A percentile compares a stretch with the other conserved stretches of the same genome.
phyloP scores from a whole-genome alignment of 1,139 yeast species.

The Geotrichum cucujoidarum region DNA sequence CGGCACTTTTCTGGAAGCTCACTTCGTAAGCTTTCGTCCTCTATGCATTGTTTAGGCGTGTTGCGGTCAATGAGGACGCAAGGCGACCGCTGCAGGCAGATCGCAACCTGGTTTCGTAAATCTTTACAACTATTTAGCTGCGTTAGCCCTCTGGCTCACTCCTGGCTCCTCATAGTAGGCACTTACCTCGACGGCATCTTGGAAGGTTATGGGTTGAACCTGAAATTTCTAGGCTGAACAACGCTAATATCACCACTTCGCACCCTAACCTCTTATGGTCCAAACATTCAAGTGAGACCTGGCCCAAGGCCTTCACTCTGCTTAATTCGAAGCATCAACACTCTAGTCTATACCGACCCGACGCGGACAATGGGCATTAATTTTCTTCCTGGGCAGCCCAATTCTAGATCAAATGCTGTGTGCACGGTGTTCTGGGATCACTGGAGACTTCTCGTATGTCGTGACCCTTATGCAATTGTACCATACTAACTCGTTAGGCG shows the following conservation, averaged over 20 bases:
- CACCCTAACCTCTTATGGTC: too few relatives aligned
- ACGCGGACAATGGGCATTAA: slow-evolving; percentile 37
- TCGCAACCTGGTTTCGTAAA: slow-evolving; percentile 86
- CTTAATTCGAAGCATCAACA: too few relatives aligned
- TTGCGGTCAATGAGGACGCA: slow-evolving; percentile 88
- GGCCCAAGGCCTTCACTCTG: too few relatives aligned
- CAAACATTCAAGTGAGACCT: too few relatives aligned
- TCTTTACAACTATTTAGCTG: slow-evolving; percentile 95
- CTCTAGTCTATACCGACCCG: too few relatives aligned
- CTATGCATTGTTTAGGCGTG: slow-evolving; percentile 83
- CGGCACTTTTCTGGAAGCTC: slow-evolving; percentile 85
- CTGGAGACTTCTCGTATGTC: slow-evolving; percentile 49
- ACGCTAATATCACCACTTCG: too few relatives aligned
- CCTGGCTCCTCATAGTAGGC: too few relatives aligned
- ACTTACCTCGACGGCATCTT: slow-evolving; percentile 20
- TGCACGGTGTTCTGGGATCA: slow-evolving; percentile 65
- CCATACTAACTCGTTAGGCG: slow-evolving; percentile 35
- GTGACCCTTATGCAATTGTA: background rate
- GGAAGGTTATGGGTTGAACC: too few relatives aligned
- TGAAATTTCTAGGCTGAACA: too few relatives aligned
- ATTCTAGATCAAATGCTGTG: slow-evolving; percentile 50
- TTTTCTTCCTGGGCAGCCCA: slow-evolving; percentile 85
- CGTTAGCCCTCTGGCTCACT: too few relatives aligned
- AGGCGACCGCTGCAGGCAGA: slow-evolving; percentile 92
- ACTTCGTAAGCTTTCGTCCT: slow-evolving; percentile 67